These are phyloP conservation scores for Eutrema japonicum DNA, from an alignment of 345 rosid species.

Conservation along the genomic window DNA sequence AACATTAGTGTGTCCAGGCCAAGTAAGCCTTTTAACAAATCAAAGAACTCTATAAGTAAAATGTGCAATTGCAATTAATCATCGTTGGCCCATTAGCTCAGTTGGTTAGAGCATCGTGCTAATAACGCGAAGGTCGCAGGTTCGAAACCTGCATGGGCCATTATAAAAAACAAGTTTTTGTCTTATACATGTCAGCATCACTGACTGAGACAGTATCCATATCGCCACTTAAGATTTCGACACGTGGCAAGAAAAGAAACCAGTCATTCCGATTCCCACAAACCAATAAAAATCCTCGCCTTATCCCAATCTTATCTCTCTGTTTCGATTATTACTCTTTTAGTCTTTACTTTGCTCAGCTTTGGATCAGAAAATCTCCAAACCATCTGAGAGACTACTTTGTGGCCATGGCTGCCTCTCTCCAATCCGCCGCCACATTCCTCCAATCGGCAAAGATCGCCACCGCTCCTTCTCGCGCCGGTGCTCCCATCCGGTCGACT, in stretches of 20 bases:
- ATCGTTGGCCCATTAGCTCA: constrained; percentile 35
- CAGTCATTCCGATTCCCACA: constrained; percentile 34
- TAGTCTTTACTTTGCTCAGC: constrained; percentile 20
- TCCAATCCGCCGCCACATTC: constrained; percentile 87
- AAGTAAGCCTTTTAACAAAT: not conserved
- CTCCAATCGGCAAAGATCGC: constrained; percentile 75
- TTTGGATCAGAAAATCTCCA: constrained; percentile 25
- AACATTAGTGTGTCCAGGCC: too few species aligned
- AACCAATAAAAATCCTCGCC: constrained; percentile 67
- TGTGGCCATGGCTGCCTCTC: constrained; percentile 75
- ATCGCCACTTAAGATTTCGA: constrained; percentile 31
- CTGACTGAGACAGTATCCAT: constrained; percentile 46
- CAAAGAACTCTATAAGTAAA: too few species aligned
- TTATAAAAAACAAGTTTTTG: not conserved
- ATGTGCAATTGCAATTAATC: too few species aligned
- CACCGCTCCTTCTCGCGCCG: constrained; percentile 50
- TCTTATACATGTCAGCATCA: constrained; percentile 38
- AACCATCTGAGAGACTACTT: constrained; percentile 19
- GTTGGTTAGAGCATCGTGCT: constrained; percentile 94
- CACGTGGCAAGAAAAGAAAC: constrained; percentile 59
- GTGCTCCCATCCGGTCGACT: constrained; percentile 54
- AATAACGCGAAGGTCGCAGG: constrained; percentile 89
- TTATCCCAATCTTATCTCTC: constrained; percentile 81
- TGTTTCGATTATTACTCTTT: constrained; percentile 34
- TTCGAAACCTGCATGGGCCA: constrained; percentile 47